Percentiles rank a stretch among this genome's conserved stretches.
Conservation (phyloP, 2,329 filamentous ascomycete genomes). For the Aspergillus glaucus region DNA sequence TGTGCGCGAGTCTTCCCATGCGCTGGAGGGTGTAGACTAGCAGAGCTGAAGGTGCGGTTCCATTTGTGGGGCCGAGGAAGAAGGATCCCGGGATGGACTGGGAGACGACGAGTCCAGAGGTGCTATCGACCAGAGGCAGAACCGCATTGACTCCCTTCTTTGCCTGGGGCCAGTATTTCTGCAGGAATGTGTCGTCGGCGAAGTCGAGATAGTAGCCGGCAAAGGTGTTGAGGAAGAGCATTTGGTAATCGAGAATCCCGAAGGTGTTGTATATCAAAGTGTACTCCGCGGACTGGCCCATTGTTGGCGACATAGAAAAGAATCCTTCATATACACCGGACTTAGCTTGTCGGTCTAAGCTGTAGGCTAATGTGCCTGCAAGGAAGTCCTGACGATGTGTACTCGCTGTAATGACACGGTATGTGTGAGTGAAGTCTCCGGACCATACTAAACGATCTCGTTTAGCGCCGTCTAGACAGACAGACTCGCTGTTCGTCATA, state of each 20-base stretch:
- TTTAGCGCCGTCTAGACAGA: conserved; percentile 50
- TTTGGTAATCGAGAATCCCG: conserved; percentile 15
- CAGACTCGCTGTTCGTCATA: conserved; percentile 19
- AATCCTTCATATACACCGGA: conserved; percentile 6
- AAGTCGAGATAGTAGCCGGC: conserved; percentile 27
- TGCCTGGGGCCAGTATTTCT: conserved; percentile 15
- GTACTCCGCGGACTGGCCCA: conserved; percentile 9
- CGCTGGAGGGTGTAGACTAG: conserved; percentile 8
- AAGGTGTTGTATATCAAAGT: conserved; percentile 4
- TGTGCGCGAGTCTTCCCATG: conserved; percentile 5
- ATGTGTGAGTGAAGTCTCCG: conserved; percentile 14
- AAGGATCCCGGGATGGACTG: conserved; percentile 13
- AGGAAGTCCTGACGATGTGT: conserved; percentile 9
- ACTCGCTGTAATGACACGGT: conserved; percentile 10
- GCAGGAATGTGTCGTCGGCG: conserved; percentile 25
- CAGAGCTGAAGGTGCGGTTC: conserved; percentile 8
- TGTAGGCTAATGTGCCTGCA: conserved; percentile 8
- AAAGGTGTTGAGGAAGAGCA: conserved; percentile 12
- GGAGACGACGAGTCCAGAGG: conserved; percentile 2
- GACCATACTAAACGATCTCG: conserved; percentile 44
- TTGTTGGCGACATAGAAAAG: conserved; percentile 6
- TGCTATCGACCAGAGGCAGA: not conserved
- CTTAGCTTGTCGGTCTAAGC: conserved; percentile 7
- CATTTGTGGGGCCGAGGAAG: conserved; percentile 6
- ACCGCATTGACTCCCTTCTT: not conserved